Conservation (phyloP, 805 yeast genomes). For the Metschnikowia santaceciliae region DNA sequence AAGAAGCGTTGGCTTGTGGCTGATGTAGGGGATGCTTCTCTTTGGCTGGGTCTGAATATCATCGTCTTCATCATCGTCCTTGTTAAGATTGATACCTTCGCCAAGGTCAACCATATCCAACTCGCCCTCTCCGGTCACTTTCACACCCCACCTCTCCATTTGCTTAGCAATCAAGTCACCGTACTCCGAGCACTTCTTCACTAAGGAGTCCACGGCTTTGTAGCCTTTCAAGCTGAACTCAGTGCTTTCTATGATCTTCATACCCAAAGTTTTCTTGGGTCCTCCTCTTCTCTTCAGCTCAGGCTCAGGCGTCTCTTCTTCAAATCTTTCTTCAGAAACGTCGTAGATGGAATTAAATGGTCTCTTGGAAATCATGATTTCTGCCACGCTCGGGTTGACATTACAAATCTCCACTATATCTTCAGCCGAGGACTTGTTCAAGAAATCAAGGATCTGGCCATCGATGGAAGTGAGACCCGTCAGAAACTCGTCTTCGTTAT, state of each 20-base stretch:
- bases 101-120: constrained; percentile 54
- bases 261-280: constrained; percentile 57
- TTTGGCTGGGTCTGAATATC: constrained; percentile 26
- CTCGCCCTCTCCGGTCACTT: constrained; percentile 64
- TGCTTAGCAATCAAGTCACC: constrained; percentile 69
- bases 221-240: constrained; percentile 76
- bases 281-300: constrained; percentile 31
- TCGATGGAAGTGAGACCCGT: constrained; percentile 49
- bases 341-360: constrained; percentile 62
- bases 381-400: constrained; percentile 63
- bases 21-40: constrained; percentile 45
- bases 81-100: constrained; percentile 7
- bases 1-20: constrained; percentile 66
- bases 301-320: constrained; percentile 18
- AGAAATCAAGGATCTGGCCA: constrained; percentile 64
- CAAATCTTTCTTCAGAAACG: constrained; percentile 56
- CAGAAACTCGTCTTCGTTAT: constrained; percentile 28
- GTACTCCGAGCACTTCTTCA: constrained; percentile 73
- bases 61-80: constrained; percentile 30
- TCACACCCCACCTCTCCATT: constrained; percentile 86
- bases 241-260: constrained; percentile 67
- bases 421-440: constrained; percentile 69
- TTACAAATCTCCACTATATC: constrained; percentile 81
- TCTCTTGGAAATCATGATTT: constrained; percentile 56
- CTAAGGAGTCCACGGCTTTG: constrained; percentile 90